Base-by-base conservation (phyloP, 805 yeast genomes). In the Wickerhamia fluorescens region DNA sequence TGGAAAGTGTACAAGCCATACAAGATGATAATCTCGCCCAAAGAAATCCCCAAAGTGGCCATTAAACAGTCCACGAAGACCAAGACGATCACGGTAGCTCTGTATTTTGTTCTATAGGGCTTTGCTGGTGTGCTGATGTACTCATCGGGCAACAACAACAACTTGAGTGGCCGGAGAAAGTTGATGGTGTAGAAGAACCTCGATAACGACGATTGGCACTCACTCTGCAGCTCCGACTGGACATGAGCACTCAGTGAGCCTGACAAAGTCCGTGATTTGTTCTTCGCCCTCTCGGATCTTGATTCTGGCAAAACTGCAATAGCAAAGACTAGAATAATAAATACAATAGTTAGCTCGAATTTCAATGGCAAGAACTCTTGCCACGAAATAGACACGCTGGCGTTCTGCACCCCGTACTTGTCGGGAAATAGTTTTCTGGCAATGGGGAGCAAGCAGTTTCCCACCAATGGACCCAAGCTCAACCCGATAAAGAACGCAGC, bases 401-500 rank as follows among this genome's bases (percentile, higher is more conserved):
- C 13, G 4, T 25, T 30, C 6, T 18, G 17, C 3, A 28, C 13
- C 7, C 19, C 18, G n/a, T n/a, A n/a, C n/a, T n/a, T n/a, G n/a
- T n/a, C 12, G 7, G 24, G n/a, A 22, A 22, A 10, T 9, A 12
- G 15, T 10, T 11, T 21, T 14, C 3, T 16, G 16, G 19, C 17
- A 5, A 14, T 12, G 12, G 12, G 24, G 10, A 10, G 15, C 12
- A 56, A 25, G 7, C 45, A 25, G 19, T 77, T 71, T 3, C 84
- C 77, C 1, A 69, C 30, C 21, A 77, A 36, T 0, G 94, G 92
- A 2, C 89, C 92, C 6, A 68, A 8, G 1, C 79, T 78, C 39
- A 75, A 44, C 0, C 87, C 82, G 3, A 68, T 59, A 42, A 71
- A 78, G 28, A 80, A 52, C 11, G 71, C 53, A 7, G 88, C 83